Evolutionary conservation across 352 stramenopile species (phyloP).

Genomic region (Nothophytophthora sp.): DNA sequence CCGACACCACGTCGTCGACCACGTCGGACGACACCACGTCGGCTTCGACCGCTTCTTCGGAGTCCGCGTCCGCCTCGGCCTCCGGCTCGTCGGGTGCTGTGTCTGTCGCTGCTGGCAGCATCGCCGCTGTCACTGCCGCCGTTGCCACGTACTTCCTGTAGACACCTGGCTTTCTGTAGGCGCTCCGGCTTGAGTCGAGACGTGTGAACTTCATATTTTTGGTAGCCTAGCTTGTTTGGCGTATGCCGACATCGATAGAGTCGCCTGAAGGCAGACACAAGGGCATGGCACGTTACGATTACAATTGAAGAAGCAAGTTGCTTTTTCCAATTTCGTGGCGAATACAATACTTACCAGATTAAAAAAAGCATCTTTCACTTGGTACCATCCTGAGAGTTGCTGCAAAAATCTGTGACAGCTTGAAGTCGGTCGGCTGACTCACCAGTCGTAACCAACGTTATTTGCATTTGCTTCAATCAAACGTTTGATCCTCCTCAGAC

Average conservation of each 20-base stretch:
- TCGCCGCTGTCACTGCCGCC: slow-evolving; percentile 25
- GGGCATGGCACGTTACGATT: no score
- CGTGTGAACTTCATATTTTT: slow-evolving; percentile 1
- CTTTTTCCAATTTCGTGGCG: no score
- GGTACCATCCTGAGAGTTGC: no score
- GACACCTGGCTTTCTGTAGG: slow-evolving; percentile 5
- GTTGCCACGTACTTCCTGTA: slow-evolving; percentile 40
- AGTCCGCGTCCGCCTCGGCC: slow-evolving; percentile 12
- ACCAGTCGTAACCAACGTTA: no score
- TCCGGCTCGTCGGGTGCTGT: slow-evolving; percentile 32
- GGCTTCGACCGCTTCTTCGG: slow-evolving; percentile 13
- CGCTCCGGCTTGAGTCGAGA: slow-evolving; percentile 4
- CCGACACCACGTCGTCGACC: slow-evolving; percentile 10
- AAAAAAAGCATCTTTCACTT: no score
- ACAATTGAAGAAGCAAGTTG: no score
- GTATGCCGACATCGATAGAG: slow-evolving; percentile 5
- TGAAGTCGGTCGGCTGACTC: no score
- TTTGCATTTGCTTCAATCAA: no score
- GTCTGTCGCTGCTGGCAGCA: slow-evolving; percentile 29
- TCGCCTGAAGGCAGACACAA: no score
- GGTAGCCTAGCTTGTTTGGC: slow-evolving; percentile 18
- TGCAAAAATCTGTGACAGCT: no score
- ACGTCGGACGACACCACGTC: slow-evolving; percentile 13
- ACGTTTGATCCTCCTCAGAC: no score
- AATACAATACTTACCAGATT: no score